Conservation (phyloP, 129 eudicot genomes). For the Lactuca sativa region DNA sequence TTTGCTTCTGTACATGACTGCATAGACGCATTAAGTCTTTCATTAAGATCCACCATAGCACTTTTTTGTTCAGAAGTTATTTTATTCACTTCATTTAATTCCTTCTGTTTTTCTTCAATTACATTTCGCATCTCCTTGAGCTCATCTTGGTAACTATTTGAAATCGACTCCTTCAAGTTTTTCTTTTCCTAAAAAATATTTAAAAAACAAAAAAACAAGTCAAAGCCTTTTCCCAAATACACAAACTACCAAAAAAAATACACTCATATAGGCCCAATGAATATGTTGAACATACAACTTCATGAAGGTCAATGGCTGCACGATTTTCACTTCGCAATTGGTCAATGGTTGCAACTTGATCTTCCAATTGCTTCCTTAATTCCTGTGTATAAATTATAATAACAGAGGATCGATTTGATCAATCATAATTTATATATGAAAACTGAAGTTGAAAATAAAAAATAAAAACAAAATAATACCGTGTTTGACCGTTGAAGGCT, state of each 20-base stretch:
- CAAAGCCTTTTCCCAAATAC: constrained; percentile 53
- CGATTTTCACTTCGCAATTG: constrained; percentile 69
- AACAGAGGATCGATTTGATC: constrained; percentile 15
- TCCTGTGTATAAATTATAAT: constrained; percentile 48
- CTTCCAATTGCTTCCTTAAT: constrained; percentile 85
- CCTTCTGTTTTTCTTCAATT: constrained; percentile 72
- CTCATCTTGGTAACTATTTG: constrained; percentile 57
- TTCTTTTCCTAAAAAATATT: constrained; percentile 64
- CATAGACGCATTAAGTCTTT: constrained; percentile 69
- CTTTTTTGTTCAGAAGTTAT: constrained; percentile 73
- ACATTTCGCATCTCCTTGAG: constrained; percentile 53
- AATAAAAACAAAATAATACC: constrained; percentile 39
- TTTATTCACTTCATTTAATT: constrained; percentile 51
- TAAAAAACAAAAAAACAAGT: background rate
- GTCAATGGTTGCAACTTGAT: constrained; percentile 68
- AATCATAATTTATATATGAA: constrained; percentile 1
- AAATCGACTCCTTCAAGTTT: constrained; percentile 67
- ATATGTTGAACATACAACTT: constrained; percentile 56
- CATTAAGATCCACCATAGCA: constrained; percentile 80
- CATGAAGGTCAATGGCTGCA: constrained; percentile 67
- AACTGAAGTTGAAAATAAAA: constrained; percentile 11
- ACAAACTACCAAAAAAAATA: background rate
- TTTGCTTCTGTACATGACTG: constrained; percentile 86
- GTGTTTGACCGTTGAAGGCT: constrained; percentile 90
- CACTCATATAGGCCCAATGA: constrained; percentile 6